A percentile compares a stretch with the other conserved stretches of the same genome.
These are phyloP conservation scores for Vanderwaltozyma verrucispora DNA, from an alignment of 805 yeast species.

Conservation along the genomic window DNA sequence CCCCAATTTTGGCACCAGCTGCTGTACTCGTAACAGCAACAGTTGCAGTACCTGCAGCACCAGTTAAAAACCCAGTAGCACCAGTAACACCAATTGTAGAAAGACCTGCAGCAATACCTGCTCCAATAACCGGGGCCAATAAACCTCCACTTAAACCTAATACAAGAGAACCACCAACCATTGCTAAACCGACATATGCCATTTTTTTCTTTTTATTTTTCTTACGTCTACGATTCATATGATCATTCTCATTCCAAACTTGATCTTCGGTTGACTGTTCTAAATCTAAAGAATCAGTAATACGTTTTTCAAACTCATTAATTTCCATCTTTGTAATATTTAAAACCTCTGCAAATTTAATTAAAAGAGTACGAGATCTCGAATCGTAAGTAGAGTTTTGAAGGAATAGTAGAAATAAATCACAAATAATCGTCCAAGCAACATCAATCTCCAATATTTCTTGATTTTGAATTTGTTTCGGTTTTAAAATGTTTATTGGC, in stretches of 20 bases:
- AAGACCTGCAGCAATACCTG: slow-evolving; percentile 95
- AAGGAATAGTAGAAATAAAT: slow-evolving; percentile 66
- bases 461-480: slow-evolving; percentile 28
- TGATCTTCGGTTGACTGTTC: slow-evolving; percentile 68
- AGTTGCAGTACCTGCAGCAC: slow-evolving; percentile 92
- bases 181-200: slow-evolving; percentile 88
- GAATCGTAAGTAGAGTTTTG: slow-evolving; percentile 85
- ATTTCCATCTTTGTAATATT: slow-evolving; percentile 58
- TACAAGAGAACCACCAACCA: slow-evolving; percentile 90
- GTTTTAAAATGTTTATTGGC: slow-evolving; percentile 17
- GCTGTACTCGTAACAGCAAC: slow-evolving; percentile 89
- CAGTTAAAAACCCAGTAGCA: slow-evolving; percentile 87
- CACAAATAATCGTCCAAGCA: slow-evolving; percentile 91
- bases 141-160: slow-evolving; percentile 93
- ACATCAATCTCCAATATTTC: slow-evolving; percentile 53
- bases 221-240: slow-evolving; percentile 63
- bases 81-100: slow-evolving; percentile 93
- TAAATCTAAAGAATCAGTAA: slow-evolving; percentile 82
- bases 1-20: slow-evolving; percentile 84
- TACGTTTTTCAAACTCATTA: slow-evolving; percentile 78
- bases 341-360: slow-evolving; percentile 54
- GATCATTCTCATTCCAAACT: slow-evolving; percentile 60
- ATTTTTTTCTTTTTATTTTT: slow-evolving; percentile 54
- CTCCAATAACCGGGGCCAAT: slow-evolving; percentile 95
- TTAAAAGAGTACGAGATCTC: slow-evolving; percentile 71